phyloP scores from a whole-genome alignment of 2,329 filamentous ascomycete genomes.

The Trichophyton schoenleinii region DNA sequence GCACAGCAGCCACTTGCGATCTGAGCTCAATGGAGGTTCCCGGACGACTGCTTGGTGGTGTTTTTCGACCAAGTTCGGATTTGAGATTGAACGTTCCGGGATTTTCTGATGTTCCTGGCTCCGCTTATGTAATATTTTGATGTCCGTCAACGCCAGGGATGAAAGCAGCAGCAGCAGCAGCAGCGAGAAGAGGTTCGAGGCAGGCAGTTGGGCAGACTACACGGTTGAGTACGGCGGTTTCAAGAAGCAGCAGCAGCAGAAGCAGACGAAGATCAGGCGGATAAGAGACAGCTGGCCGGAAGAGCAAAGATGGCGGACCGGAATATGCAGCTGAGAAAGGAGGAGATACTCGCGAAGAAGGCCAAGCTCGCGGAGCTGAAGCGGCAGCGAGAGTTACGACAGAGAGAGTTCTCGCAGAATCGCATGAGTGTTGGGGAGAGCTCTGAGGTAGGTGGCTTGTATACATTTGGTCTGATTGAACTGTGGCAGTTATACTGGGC shows the following conservation, averaged over 20 bases:
- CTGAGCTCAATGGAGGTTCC: not conserved
- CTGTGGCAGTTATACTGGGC: not conserved
- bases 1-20: slow-evolving; percentile 1
- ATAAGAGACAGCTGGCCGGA: not conserved
- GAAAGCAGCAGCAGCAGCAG: not conserved
- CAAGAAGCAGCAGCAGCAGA: not conserved
- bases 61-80: slow-evolving; percentile 1
- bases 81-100: slow-evolving; percentile 1
- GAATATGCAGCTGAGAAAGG: slow-evolving; percentile 58
- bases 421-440: slow-evolving; percentile 56
- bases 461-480: not conserved
- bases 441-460: slow-evolving; percentile 51
- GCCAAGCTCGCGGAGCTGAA: slow-evolving; percentile 95
- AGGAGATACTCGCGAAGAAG: slow-evolving; percentile 94
- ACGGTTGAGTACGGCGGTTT: not conserved
- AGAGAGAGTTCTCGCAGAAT: slow-evolving; percentile 58
- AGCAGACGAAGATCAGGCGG: not conserved
- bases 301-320: slow-evolving; percentile 17
- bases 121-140: slow-evolving; percentile 4
- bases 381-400: slow-evolving; percentile 72
- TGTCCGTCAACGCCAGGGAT: not conserved
- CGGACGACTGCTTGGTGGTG: not conserved
- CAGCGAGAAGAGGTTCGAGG: not conserved
- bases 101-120: slow-evolving; percentile 1
- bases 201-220: not conserved